Evolutionary conservation across 1,284 basidiomycete genomes (phyloP).

Genomic region (Neonothopanus nambi): DNA sequence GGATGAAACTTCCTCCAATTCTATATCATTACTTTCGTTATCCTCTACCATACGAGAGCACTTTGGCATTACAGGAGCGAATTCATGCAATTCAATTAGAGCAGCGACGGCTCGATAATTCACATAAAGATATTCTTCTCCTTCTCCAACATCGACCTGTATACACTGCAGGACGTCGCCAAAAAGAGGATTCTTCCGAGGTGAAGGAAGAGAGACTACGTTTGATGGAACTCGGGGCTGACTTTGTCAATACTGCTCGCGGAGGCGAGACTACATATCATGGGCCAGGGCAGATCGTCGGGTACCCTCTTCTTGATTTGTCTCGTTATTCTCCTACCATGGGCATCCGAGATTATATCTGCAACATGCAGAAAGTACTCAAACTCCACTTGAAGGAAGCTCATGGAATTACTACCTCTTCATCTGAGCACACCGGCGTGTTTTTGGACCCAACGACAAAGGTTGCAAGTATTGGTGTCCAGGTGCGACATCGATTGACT

Average conservation of each 20-base stretch:
- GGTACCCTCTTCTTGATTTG: slow-evolving; percentile 92
- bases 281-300: slow-evolving; percentile 96
- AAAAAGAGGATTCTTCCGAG: slow-evolving; percentile 63
- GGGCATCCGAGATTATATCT: slow-evolving; percentile 75
- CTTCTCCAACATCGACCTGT: slow-evolving; percentile 89
- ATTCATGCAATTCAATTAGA: slow-evolving; percentile 64
- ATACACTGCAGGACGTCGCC: slow-evolving; percentile 90
- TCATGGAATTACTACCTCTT: slow-evolving; percentile 53
- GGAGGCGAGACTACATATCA: slow-evolving; percentile 97
- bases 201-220: slow-evolving; percentile 67
- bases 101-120: slow-evolving; percentile 39
- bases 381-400: slow-evolving; percentile 55
- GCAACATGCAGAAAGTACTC: slow-evolving; percentile 65
- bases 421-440: slow-evolving; percentile 76
- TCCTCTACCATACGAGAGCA: slow-evolving; percentile 71
- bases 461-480: slow-evolving; percentile 94
- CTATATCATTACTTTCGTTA: slow-evolving; percentile 75
- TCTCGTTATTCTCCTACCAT: slow-evolving; percentile 52
- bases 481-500: slow-evolving; percentile 91
- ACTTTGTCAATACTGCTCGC: slow-evolving; percentile 81
- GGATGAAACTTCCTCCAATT: slow-evolving; percentile 53
- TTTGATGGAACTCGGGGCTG: slow-evolving; percentile 78
- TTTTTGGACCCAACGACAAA: slow-evolving; percentile 73
- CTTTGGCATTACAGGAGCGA: slow-evolving; percentile 70
- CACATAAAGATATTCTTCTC: slow-evolving; percentile 67